Base-by-base conservation (phyloP, 345 rosid genomes). In the Sapria himalayana region DNA sequence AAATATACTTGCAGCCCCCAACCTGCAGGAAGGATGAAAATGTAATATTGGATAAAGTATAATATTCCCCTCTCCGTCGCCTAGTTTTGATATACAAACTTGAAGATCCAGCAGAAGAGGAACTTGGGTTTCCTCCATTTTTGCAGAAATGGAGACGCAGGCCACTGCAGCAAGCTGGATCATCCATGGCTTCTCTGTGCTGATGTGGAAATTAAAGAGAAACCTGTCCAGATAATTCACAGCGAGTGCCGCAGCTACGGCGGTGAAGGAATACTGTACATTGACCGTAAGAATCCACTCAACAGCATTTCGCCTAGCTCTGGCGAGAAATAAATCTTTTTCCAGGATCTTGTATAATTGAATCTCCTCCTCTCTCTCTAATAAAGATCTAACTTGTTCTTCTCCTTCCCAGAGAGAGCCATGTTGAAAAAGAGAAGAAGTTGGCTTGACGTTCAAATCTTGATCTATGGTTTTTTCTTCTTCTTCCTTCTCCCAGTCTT, bases 121-220 rank as follows among this genome's bases (percentile, higher is more conserved):
- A 22, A 73, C 92, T 35, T 70, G 66, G 29, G 67, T 75, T 64
- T 91, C 99, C 54, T 91, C 99, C 11, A 91, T 76, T 57, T 91
- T 91, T 17, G 99, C 99, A 32, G 95, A 86, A 15, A 91, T 43
- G 22, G 99, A 84, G 46, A 91, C 72, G 29, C 95, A 91, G 40
- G 93, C 63, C 11, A 91, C 92, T 7, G 95, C 79, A 15, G 72
- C 60, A 5, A 91, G 82, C 56, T 80, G 99, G 49, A 69, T 65
- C 92, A 64, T 77, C 99, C 99, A 91, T 22, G 92, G 92, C 61
- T 73, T 73, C 33, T 75, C 86, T 11, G 51, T 50, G 42, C 73
- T 77, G 32, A 63, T 56, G 13, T 58, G 67, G 48, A 55, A 51
- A 41, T 57, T 59, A 15, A 46, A 48, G 11, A 91, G 58, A 63